Percentiles rank a stretch among this genome's conserved stretches.
phyloP scores from a whole-genome alignment of 176 grass and related monocot species.

The Carex scoparia region DNA sequence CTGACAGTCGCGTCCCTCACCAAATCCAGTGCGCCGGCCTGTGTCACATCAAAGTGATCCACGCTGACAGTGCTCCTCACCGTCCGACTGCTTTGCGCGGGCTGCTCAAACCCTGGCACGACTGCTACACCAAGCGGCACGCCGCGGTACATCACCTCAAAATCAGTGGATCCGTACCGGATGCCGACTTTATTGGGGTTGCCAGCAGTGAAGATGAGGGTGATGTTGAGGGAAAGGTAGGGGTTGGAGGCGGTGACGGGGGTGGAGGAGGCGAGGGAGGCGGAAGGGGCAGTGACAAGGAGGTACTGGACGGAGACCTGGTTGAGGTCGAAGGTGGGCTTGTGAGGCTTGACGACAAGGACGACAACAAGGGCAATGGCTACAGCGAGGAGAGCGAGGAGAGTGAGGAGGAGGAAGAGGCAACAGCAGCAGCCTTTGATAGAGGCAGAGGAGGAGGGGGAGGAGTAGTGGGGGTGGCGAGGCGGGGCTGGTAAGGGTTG shows the following conservation, averaged over 20 bases:
- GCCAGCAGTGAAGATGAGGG: conserved; percentile 75
- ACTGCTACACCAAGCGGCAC: conserved; percentile 84
- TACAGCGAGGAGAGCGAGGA: conserved; percentile 81
- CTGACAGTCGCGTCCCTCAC: conserved; percentile 72
- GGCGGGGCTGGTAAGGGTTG: conserved; percentile 13
- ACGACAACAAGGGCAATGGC: conserved; percentile 80
- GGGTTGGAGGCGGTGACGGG: conserved; percentile 36
- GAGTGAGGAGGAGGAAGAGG: conserved; percentile 79
- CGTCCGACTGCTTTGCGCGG: conserved; percentile 68
- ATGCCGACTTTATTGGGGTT: conserved; percentile 98
- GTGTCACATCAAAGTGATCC: conserved; percentile 91
- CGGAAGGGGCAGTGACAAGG: conserved; percentile 56
- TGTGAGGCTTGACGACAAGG: conserved; percentile 90
- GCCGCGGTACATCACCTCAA: conserved; percentile 93
- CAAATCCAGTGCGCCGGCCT: conserved; percentile 83
- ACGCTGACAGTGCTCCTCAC: conserved; percentile 82
- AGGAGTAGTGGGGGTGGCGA: conserved; percentile 59
- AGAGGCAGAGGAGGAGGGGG: conserved; percentile 47
- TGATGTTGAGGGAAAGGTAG: conserved; percentile 97
- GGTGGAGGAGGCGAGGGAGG: conserved; percentile 16
- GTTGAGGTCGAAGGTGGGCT: conserved; percentile 97
- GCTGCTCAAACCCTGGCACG: conserved; percentile 87
- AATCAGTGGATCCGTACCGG: conserved; percentile 61
- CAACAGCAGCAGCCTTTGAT: conserved; percentile 97
- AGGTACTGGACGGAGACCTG: conserved; percentile 96